Base-by-base conservation (phyloP, 2,329 filamentous ascomycete species). In the Lithohypha guttulata region DNA sequence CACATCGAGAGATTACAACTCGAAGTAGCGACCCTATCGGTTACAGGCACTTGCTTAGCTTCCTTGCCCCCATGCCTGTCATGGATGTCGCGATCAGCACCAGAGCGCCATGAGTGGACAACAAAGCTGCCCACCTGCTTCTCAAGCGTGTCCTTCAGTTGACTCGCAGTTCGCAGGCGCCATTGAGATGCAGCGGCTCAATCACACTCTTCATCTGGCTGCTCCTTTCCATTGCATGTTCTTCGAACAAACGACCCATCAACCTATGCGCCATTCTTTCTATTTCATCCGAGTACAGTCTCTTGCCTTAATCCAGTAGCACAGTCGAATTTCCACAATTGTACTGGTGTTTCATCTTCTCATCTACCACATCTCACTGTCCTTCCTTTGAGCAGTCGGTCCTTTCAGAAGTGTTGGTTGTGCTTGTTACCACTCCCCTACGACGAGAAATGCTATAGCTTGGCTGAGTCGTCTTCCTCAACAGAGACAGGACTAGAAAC, bases 361-460 rank as follows among this genome's bases (percentile, higher is more conserved):
- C 10, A n/a, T 6, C 20, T 3, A 14, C 10, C 20, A 17, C 20
- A 34, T 32, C 32, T 4, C 32, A 28, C 23, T 34, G 34, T 30
- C 34, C 26, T 28, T 37, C 34, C 34, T 29, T 37, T 37, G 18
- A 27, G n/a, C 14, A 7, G 25, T 21, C 34, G 18, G 25, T 37
- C 25, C 13, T 29, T 37, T 20, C 34, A 8, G 11, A 13, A 14
- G 7, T 19, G 18, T 29, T 21, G 23, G 29, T 28, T 17, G 34
- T 37, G 6, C 6, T n/a, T 37, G 15, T 23, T 11, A 4, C 5
- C 23, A 15, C 34, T 14, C 18, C 15, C 20, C 34, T 26, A 15
- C 22, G 21, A 35, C 14, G 11, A 6, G 34, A 29, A 19, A 6
- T 14, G 9, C 17, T 21, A n/a, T 28, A 31, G 15, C 15, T 22